Evolutionary conservation across 1,284 basidiomycete genomes (phyloP).

Genomic region (Malassezia japonica): DNA sequence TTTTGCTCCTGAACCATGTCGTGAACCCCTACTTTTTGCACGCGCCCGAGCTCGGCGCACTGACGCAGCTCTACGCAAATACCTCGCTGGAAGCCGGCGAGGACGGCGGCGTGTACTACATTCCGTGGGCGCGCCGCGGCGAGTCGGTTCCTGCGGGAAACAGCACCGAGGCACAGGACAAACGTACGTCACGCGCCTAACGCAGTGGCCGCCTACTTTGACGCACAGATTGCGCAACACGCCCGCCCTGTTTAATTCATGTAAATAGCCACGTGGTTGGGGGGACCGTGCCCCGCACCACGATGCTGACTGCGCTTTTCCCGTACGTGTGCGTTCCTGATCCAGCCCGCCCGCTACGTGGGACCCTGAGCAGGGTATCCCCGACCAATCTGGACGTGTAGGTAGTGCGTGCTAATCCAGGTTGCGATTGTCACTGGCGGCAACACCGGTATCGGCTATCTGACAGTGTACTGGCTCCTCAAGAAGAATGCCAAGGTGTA

Average conservation of each 20-base stretch:
- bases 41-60: constrained; percentile 18
- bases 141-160: constrained; percentile 16
- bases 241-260: background rate
- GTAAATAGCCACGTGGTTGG: background rate
- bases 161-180: background rate
- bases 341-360: constrained; percentile 1
- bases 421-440: constrained; percentile 38
- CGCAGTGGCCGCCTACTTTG: constrained; percentile 24
- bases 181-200: constrained; percentile 1
- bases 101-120: constrained; percentile 23
- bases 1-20: constrained; percentile 4
- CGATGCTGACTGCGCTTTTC: background rate
- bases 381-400: constrained; percentile 11
- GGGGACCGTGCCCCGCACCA: background rate
- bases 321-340: background rate
- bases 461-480: constrained; percentile 26
- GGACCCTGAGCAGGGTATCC: constrained; percentile 3
- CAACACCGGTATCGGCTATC: constrained; percentile 34
- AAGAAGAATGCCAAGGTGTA: constrained; percentile 33
- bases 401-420: background rate
- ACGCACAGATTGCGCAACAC: constrained; percentile 18
- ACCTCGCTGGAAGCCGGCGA: constrained; percentile 8
- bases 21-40: constrained; percentile 21
- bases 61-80: constrained; percentile 28
- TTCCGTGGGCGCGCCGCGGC: constrained; percentile 27